Evolutionary conservation across 768 basidiomycete genomes (phyloP), one percentile per base, ranked within the genome.

Genomic region (Boletales sp.): DNA sequence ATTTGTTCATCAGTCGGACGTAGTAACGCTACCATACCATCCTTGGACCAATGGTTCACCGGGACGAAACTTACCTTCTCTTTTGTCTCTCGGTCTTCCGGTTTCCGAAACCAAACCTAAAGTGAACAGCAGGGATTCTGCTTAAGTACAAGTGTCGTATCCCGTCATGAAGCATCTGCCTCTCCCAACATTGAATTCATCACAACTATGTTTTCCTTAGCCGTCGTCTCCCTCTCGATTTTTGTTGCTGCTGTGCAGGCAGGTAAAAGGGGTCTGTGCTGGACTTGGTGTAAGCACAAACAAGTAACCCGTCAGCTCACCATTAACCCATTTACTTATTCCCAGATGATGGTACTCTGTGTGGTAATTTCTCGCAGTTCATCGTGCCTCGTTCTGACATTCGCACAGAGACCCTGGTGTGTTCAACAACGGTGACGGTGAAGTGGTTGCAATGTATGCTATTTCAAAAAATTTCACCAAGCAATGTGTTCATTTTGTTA

Each of bases 391-490:
- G 3, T 46, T 25, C 32, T 57, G 35, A 62, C 25, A 30, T 18
- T 33, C n/a, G 8, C 45, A 48, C 38, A 67, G 65, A 8, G 8
- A 67, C 25, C 66, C 66, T 4, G 68, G 66, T 25, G 55, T 66
- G 2, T 53, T 67, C 39, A 68, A 68, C 46, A 71, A 72, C 39
- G 65, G 70, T 3, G 45, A 58, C 8, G 67, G 69, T 38, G 36
- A 70, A 55, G 70, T 72, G 2, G 66, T 65, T 9, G 65, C 63
- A 33, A 69, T 70, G 70, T 68, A 61, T 15, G 58, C 5, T 32
- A 28, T 12, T 40, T 37, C 51, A n/a, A 14, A 8, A 7, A 6
- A 17, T 25, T 36, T 11, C 9, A 18, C 6, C 2, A 38, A 28
- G 25, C 25, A 28, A 7, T 7, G 3, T 34, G 13, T 10, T 2